Evolutionary conservation across 2,329 filamentous ascomycete genomes (phyloP).

Genomic region (Fusarium sp.): DNA sequence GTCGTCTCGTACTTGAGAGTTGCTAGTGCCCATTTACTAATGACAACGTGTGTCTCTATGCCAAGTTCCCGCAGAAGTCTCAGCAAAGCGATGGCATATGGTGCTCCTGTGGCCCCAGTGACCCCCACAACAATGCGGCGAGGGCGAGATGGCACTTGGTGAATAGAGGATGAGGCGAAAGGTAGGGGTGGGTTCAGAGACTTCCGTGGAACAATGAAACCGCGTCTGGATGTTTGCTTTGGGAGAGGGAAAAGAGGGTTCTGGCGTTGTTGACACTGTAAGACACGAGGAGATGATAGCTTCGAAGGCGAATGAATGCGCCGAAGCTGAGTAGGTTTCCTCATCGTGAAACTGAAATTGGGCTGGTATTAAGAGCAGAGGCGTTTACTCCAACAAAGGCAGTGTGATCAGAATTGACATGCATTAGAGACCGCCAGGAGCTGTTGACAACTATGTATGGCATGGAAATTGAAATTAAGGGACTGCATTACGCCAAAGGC

Average conservation of each 20-base stretch:
- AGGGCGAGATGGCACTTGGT: not conserved
- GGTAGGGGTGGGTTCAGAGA: not conserved
- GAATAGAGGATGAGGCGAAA: not conserved
- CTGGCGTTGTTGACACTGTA: not conserved
- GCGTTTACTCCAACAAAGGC: not conserved
- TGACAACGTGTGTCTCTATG: constrained; percentile 58
- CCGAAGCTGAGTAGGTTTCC: not conserved
- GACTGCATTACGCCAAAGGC: too few species aligned
- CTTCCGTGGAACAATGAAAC: not conserved
- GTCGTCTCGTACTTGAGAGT: constrained; percentile 59
- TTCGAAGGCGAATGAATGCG: not conserved
- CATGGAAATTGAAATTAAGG: too few species aligned
- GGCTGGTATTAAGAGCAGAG: too few species aligned
- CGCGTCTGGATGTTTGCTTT: not conserved
- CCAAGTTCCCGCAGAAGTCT: constrained; percentile 51
- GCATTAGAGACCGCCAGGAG: not conserved
- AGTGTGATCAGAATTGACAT: not conserved
- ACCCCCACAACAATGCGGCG: constrained; percentile 57
- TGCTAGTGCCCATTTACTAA: constrained; percentile 58
- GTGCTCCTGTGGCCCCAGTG: constrained; percentile 59
- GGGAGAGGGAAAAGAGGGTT: not conserved
- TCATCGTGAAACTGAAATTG: not conserved
- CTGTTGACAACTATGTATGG: not conserved
- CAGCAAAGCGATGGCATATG: constrained; percentile 54
- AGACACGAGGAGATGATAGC: not conserved